phyloP scores from a whole-genome alignment of 257 asterid genomes.

The Capsicum chinense region DNA sequence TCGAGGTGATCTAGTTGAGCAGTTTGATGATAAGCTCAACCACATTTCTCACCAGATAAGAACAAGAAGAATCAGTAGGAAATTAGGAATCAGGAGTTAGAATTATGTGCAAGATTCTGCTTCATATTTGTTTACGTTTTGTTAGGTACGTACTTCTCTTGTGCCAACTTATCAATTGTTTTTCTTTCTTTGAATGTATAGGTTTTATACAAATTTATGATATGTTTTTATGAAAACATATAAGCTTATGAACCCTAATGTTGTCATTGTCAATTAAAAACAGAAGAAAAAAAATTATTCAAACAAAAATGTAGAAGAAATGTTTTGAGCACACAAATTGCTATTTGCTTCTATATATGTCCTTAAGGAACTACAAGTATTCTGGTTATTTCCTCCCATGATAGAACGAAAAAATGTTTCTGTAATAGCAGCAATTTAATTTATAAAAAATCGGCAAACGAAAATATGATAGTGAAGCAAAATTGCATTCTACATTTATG shows the following conservation, averaged over 20 bases:
- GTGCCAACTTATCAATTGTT: background rate
- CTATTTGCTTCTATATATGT: no score
- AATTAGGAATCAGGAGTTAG: background rate
- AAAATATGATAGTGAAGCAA: no score
- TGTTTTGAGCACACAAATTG: no score
- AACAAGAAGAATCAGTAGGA: background rate
- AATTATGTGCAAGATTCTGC: slow-evolving; percentile 13
- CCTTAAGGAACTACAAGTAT: no score
- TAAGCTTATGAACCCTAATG: background rate
- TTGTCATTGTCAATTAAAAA: no score
- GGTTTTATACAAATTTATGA: background rate
- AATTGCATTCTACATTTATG: no score
- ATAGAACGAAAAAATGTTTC: no score
- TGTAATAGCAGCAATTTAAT: no score
- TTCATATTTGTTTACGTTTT: slow-evolving; percentile 3
- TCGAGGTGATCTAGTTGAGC: background rate
- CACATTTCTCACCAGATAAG: background rate
- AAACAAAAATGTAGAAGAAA: no score
- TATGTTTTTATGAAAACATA: background rate
- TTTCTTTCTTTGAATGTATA: background rate
- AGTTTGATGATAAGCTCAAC: background rate
- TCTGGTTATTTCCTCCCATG: no score
- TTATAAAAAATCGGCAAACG: no score
- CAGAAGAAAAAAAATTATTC: no score
- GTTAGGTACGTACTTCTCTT: slow-evolving; percentile 9